phyloP scores from a whole-genome alignment of 257 asterid species.

The Jacaranda copaia region DNA sequence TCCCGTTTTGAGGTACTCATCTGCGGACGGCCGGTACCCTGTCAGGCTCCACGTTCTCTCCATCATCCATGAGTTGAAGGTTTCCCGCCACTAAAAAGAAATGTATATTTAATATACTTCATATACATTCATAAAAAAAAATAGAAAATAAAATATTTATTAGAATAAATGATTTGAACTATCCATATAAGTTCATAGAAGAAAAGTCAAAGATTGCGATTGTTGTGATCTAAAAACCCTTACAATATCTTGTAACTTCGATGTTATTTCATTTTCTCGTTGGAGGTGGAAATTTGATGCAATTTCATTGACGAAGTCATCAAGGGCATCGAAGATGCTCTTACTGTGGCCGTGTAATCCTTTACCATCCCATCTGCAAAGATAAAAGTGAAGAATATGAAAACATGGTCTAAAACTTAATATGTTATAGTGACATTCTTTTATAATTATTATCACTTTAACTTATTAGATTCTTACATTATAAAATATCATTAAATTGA shows the following conservation, averaged over 20 bases:
- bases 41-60: slow-evolving; percentile 60
- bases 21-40: slow-evolving; percentile 50
- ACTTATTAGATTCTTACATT: too few species aligned
- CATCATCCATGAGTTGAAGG: slow-evolving; percentile 67
- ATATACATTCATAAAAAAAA: too few species aligned
- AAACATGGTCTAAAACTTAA: too few species aligned
- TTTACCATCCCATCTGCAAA: slow-evolving; percentile 63
- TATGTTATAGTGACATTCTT: too few species aligned
- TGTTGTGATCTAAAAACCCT: slow-evolving; percentile 9
- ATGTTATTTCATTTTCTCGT: slow-evolving; percentile 27
- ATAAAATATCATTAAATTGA: too few species aligned
- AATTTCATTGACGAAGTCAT: slow-evolving; percentile 49
- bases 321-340: slow-evolving; percentile 64
- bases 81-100: slow-evolving; percentile 57
- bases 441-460: too few species aligned
- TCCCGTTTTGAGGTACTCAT: slow-evolving; percentile 56
- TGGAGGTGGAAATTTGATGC: slow-evolving; percentile 36
- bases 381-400: not conserved
- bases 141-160: too few species aligned
- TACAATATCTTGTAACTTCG: slow-evolving; percentile 51
- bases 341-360: slow-evolving; percentile 58
- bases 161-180: too few species aligned
- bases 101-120: too few species aligned
- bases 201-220: too few species aligned
- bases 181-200: too few species aligned